Percentiles rank a stretch among this genome's conserved stretches.
These are phyloP conservation scores for Pseudozyma pruni DNA, from an alignment of 1,284 basidiomycete genomes.

Conservation along the genomic window DNA sequence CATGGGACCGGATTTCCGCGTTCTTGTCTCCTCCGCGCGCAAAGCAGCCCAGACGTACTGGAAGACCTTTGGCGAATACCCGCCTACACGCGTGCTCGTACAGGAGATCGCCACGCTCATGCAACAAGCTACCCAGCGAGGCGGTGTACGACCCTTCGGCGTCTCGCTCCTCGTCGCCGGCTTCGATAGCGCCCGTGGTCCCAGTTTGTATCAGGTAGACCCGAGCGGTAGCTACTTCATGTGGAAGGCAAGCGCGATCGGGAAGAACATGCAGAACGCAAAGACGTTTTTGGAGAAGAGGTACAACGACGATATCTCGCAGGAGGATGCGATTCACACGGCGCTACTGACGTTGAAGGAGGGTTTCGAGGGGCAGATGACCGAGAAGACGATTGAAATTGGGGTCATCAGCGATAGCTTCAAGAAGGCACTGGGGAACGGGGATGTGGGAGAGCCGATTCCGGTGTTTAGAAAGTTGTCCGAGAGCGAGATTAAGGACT, in stretches of 20 bases:
- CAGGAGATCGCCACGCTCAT: constrained; percentile 97
- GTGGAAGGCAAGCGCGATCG: constrained; percentile 99
- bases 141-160: constrained; percentile 97
- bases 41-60: constrained; percentile 99
- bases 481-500: constrained; percentile 62
- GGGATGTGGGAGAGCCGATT: constrained; percentile 31
- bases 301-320: constrained; percentile 99
- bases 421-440: constrained; percentile 40
- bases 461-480: constrained; percentile 63
- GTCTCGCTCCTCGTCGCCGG: constrained; percentile 96
- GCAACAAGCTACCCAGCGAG: constrained; percentile 98
- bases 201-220: constrained; percentile 96
- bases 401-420: constrained; percentile 78
- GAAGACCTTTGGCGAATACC: constrained; percentile 99
- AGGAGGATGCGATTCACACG: constrained; percentile 99
- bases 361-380: constrained; percentile 99
- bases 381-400: constrained; percentile 99
- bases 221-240: constrained; percentile 93
- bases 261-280: constrained; percentile 99
- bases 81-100: constrained; percentile 94
- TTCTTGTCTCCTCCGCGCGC: constrained; percentile 90
- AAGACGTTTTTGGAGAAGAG: constrained; percentile 97
- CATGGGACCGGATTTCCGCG: constrained; percentile 98
- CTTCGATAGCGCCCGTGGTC: constrained; percentile 90
- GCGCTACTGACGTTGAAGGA: constrained; percentile 98